Evolutionary conservation across 192 early-diverging fungal species (phyloP), one percentile per base, ranked within the genome.

Genomic region (Oehlia diaphana): DNA sequence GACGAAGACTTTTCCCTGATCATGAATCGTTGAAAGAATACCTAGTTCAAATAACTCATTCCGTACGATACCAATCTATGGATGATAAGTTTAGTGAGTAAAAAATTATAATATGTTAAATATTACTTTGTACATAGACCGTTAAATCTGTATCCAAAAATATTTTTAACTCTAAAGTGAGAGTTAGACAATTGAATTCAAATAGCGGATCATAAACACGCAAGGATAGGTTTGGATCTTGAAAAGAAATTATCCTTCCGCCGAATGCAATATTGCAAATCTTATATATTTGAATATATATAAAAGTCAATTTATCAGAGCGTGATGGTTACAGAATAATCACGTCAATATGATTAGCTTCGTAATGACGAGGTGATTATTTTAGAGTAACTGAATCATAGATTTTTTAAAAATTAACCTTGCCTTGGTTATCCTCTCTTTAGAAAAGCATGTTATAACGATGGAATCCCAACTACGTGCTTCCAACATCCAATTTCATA

Each of bases 41-140:
- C 63, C 63, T 76, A 31, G 74, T 50, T n/a, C n/a, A 64, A 63
- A 76, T 76, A 33, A 64, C 74, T 39, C 28, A 64, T 63, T 76
- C 74, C n/a, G 74, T 76, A 23, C 37, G 37, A 21, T 19, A 62
- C 44, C 37, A 19, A 42, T 50, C 33, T 50, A 39, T 31, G n/a
- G 74, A 76, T n/a, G 74, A 76, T 37, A 76, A 76, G n/a, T 76
- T 76, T 31, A 44, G 74, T 76, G 63, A 76, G 74, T 76, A 76
- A 31, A 50, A 50, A 28, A 28, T 74, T 2, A 14, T 58, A 28
- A 50, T 49, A 1, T 50, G 10, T 74, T 70, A 13, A 39, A 37
- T 35, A 69, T 39, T 64, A 28, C 14, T 50, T 12, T 69, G 35
- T 10, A 16, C 31, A 9, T 69, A 35, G 35, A 35, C 16, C 67